Base-by-base conservation (phyloP, 495 filamentous ascomycete genomes). In the Neurospora tetraspora region DNA sequence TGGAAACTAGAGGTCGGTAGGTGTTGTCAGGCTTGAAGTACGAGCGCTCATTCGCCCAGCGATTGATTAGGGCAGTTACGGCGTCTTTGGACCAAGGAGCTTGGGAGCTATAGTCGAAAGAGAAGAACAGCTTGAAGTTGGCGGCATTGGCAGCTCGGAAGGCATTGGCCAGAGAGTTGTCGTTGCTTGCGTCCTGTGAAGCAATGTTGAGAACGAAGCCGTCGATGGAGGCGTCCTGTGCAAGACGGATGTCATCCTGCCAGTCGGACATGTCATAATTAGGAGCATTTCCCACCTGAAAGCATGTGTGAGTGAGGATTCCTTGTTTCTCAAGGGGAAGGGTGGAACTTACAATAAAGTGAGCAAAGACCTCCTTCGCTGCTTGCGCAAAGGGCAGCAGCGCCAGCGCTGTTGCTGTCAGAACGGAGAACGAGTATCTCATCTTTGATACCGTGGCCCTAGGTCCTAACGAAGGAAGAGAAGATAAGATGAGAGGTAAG, bases 201-300 rank as follows among this genome's bases (percentile, higher is more conserved):
- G 81, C 89, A 68, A 89, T 88, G 76, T 90, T 89, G 68, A 89
- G 81, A 1, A 84, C 88, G 73, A 89, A 90, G 34, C 85, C 87
- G 73, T 89, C 88, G 73, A 90, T 89, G 27, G 86, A 84, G 20
- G 83, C 75, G 9, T 78, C 79, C 78, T 87, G 84, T 47, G 88
- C 88, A 9, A 83, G 82, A 39, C 81, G 74, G 81, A 90, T 89
- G 78, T 91, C 87, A 68, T 79, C 80, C 68, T 88, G 83, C 77
- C 88, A 89, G 70, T 89, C 87, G 23, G 76, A 70, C 6, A 77
- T 45, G 6, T 79, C 82, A 87, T 88, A 72, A 87, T 78, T 6
- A 83, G 83, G 53, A 16, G 72, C 38, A 39, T 78, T 78, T 42
- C 78, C 78, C 23, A 75, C 45, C 75, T 77, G 43, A 8, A 38